Evolutionary conservation across 805 yeast genomes (phyloP).

Genomic region (Schwanniomyces sp.): DNA sequence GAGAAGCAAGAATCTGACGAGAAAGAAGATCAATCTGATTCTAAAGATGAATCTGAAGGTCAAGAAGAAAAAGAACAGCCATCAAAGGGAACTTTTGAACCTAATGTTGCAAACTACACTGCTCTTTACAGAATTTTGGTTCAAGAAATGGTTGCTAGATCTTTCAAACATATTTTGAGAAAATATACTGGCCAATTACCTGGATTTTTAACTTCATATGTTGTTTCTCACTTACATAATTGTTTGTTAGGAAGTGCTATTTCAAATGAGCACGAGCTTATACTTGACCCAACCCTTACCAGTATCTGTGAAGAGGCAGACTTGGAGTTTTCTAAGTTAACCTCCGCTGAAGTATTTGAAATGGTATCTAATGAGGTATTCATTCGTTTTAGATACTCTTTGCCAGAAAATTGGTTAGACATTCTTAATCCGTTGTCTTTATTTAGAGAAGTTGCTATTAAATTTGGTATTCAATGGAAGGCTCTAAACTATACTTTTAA

Average conservation of each 20-base stretch:
- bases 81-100: conserved; percentile 41
- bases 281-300: conserved; percentile 20
- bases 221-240: conserved; percentile 72
- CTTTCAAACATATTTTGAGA: conserved; percentile 73
- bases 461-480: conserved; percentile 86
- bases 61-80: conserved; percentile 21
- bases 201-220: conserved; percentile 51
- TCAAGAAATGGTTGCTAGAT: conserved; percentile 79
- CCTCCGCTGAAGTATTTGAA: conserved; percentile 44
- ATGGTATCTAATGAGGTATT: conserved; percentile 54
- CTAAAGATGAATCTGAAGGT: conserved; percentile 27
- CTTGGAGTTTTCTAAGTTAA: conserved; percentile 43
- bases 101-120: conserved; percentile 41
- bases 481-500: conserved; percentile 51
- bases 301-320: conserved; percentile 33
- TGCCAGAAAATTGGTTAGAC: conserved; percentile 50
- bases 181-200: conserved; percentile 47
- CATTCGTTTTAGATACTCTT: conserved; percentile 60
- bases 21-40: conserved; percentile 21
- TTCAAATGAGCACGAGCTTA: conserved; percentile 34
- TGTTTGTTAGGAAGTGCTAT: conserved; percentile 57
- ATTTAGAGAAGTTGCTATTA: conserved; percentile 69
- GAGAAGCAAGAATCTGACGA: conserved; percentile 21
- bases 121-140: conserved; percentile 49
- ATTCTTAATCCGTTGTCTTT: conserved; percentile 42